Conservation (phyloP, 257 asterid genomes). For the Agastache rugosa region DNA sequence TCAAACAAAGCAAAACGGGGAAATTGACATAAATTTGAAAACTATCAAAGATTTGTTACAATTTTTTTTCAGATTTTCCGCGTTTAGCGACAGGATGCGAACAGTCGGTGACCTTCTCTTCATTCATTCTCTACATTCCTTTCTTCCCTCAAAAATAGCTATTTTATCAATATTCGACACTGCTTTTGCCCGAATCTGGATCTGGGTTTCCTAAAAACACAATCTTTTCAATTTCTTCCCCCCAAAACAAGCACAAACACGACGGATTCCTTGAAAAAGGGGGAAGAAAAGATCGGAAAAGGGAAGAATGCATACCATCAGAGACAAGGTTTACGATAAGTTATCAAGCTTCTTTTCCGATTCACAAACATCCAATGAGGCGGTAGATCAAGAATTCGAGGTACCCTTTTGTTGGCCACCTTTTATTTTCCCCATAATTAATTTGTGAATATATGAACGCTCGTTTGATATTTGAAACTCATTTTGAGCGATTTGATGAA, state of each 20-base stretch:
- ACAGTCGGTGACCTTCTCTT: constrained; percentile 21
- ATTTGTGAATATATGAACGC: background rate
- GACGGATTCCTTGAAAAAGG: background rate
- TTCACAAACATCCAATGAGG: constrained; percentile 60
- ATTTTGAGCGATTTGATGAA: constrained; percentile 20
- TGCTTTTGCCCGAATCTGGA: constrained; percentile 21
- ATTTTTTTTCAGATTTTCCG: constrained; percentile 21
- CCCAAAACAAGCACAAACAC: background rate
- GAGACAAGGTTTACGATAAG: constrained; percentile 69
- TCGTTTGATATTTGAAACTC: background rate
- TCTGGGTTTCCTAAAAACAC: constrained; percentile 29
- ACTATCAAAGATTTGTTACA: background rate
- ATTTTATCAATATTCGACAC: background rate
- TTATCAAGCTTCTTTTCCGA: constrained; percentile 75
- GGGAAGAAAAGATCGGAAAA: background rate
- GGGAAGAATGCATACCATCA: constrained; percentile 66
- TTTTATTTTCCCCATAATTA: background rate
- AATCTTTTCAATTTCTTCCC: constrained; percentile 1
- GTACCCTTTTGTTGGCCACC: constrained; percentile 48
- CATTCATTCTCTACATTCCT: constrained; percentile 33
- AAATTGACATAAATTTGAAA: constrained; percentile 4
- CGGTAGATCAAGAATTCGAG: constrained; percentile 65
- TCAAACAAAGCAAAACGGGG: background rate
- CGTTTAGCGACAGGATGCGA: constrained; percentile 15
- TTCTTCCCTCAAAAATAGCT: constrained; percentile 30